Evolutionary conservation across 306 rosid genomes (phyloP).

Genomic region (Cicer yamashitae): DNA sequence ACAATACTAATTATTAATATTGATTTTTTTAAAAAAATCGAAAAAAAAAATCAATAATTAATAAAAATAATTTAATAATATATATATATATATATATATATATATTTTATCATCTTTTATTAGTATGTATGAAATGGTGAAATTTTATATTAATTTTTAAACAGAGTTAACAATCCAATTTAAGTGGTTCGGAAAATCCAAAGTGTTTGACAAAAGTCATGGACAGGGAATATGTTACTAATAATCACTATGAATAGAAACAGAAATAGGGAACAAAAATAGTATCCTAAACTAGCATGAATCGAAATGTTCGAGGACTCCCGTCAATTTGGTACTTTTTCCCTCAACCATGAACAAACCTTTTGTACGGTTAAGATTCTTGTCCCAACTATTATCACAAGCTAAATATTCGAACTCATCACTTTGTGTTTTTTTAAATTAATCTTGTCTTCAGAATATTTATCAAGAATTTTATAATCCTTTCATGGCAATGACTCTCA

Average conservation of each 20-base stretch:
- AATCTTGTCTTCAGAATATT: neutral
- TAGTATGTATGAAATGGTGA: too few species aligned
- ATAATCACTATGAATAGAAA: neutral
- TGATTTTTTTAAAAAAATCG: too few species aligned
- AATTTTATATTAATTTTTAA: too few species aligned
- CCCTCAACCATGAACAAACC: neutral
- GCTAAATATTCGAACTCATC: slow-evolving; percentile 36
- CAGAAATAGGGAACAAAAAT: too few species aligned
- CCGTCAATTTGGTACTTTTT: slow-evolving; percentile 21
- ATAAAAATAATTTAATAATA: too few species aligned
- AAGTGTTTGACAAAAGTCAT: neutral
- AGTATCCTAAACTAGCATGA: neutral
- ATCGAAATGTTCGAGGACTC: slow-evolving; percentile 8
- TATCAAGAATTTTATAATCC: slow-evolving; percentile 10
- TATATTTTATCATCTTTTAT: too few species aligned
- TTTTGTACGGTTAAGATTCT: slow-evolving; percentile 23
- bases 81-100: too few species aligned
- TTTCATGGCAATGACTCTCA: neutral
- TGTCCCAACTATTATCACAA: neutral
- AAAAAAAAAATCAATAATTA: too few species aligned
- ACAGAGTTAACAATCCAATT: too few species aligned
- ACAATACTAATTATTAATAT: too few species aligned
- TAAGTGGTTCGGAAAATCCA: too few species aligned
- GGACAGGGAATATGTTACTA: slow-evolving; percentile 31
- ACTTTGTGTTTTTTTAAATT: neutral